Conservation (phyloP, 768 basidiomycete species). For the Podaxis sp. region DNA sequence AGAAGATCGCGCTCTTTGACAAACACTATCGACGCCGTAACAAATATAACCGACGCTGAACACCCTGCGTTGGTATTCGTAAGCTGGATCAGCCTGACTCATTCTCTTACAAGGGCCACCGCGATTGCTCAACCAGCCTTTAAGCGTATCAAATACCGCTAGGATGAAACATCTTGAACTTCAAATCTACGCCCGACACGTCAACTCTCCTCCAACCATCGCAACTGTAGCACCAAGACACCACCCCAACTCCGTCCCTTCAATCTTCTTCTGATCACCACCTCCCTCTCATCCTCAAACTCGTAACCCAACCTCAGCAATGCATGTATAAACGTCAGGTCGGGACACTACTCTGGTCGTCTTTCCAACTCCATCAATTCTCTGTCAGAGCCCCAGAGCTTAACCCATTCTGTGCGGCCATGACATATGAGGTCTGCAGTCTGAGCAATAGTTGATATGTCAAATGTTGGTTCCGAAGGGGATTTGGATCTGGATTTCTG, state of each 20-base stretch:
- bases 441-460: too few relatives aligned
- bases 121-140: constrained; percentile 30
- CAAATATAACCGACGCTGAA: neutral
- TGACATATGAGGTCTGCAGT: constrained; percentile 12
- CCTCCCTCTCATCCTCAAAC: constrained; percentile 65
- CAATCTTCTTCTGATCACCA: constrained; percentile 79
- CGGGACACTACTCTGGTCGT: constrained; percentile 93
- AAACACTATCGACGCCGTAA: too few relatives aligned
- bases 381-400: constrained; percentile 37
- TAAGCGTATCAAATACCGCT: constrained; percentile 29
- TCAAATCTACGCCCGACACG: constrained; percentile 39
- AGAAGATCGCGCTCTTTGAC: too few relatives aligned
- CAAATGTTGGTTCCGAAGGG: too few relatives aligned
- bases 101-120: constrained; percentile 19
- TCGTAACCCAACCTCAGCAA: constrained; percentile 66
- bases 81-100: too few relatives aligned
- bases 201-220: constrained; percentile 63
- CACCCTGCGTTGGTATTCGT: constrained; percentile 16
- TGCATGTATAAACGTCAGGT: constrained; percentile 67
- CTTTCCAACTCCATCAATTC: constrained; percentile 59
- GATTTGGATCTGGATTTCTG: constrained; percentile 16
- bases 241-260: constrained; percentile 93
- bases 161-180: constrained; percentile 21
- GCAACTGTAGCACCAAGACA: constrained; percentile 82
- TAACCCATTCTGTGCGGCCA: constrained; percentile 63